Conservation (phyloP, 2,329 filamentous ascomycete species). For the Sclerotinia nivalis region DNA sequence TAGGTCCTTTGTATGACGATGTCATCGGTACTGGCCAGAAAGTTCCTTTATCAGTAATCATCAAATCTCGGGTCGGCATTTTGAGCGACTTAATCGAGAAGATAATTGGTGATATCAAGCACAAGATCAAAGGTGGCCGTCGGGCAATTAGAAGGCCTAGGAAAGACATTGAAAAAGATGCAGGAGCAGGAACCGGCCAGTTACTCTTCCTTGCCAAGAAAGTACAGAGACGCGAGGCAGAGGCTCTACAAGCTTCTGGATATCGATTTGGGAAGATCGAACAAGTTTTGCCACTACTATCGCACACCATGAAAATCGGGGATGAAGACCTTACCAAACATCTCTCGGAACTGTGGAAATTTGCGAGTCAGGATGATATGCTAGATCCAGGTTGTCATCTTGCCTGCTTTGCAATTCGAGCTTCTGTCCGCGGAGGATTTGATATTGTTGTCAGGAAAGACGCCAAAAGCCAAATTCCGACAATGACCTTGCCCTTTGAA, state of each 20-base stretch:
- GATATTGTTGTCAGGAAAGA: conserved; percentile 42
- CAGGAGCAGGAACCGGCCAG: conserved; percentile 46
- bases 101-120: conserved; percentile 10
- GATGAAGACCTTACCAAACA: conserved; percentile 59
- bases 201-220: conserved; percentile 76
- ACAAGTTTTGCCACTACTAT: conserved; percentile 68
- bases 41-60: conserved; percentile 10
- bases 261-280: conserved; percentile 74
- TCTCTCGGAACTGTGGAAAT: conserved; percentile 64
- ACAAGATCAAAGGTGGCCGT: conserved; percentile 22
- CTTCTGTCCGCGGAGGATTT: conserved; percentile 47
- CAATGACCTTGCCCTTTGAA: conserved; percentile 54
- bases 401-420: conserved; percentile 58
- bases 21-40: conserved; percentile 64
- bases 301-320: conserved; percentile 73
- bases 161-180: conserved; percentile 18
- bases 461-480: conserved; percentile 62
- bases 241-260: conserved; percentile 67
- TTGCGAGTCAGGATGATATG: conserved; percentile 50
- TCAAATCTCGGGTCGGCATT: conserved; percentile 13
- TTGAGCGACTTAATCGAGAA: conserved; percentile 12
- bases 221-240: conserved; percentile 58
- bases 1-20: conserved; percentile 74
- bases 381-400: conserved; percentile 57
- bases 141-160: conserved; percentile 12